A percentile compares a stretch with the other conserved stretches of the same genome.
phyloP scores from a whole-genome alignment of 257 asterid species.

The Voacanga thouarsii region DNA sequence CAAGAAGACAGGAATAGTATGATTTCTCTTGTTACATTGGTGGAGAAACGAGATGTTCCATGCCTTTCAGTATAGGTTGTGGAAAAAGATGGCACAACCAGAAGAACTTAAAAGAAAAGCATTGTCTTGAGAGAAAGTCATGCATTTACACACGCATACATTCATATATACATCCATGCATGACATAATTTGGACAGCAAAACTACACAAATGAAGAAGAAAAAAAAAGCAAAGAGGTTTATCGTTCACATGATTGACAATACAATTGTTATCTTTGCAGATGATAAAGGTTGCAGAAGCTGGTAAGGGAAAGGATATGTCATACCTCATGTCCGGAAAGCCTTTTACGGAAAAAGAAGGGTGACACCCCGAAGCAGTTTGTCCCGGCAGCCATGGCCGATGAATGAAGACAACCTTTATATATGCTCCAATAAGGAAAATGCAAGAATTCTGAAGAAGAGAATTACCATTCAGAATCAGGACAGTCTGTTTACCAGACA shows the following conservation, averaged over 20 bases:
- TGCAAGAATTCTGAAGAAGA: background rate
- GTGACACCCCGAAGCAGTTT: constrained; percentile 45
- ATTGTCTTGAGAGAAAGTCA: too few species aligned
- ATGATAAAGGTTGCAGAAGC: background rate
- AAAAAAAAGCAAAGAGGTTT: background rate
- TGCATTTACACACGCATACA: background rate
- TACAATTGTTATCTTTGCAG: background rate
- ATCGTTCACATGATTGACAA: background rate
- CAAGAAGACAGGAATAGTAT: background rate
- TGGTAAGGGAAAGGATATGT: too few species aligned
- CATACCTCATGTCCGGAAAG: constrained; percentile 46
- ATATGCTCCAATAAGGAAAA: background rate
- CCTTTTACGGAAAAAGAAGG: constrained; percentile 43
- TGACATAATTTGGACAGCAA: background rate
- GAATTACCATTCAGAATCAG: background rate
- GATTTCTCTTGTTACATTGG: background rate
- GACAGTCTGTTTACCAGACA: background rate
- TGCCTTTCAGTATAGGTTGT: background rate
- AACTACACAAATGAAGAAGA: background rate
- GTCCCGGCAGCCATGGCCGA: constrained; percentile 44
- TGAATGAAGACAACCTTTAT: background rate
- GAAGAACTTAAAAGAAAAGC: background rate
- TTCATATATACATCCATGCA: background rate
- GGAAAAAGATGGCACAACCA: background rate
- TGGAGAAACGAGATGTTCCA: background rate